These are phyloP conservation scores for Penicillium ucsense DNA, from an alignment of 495 filamentous ascomycete species.

Conservation along the genomic window DNA sequence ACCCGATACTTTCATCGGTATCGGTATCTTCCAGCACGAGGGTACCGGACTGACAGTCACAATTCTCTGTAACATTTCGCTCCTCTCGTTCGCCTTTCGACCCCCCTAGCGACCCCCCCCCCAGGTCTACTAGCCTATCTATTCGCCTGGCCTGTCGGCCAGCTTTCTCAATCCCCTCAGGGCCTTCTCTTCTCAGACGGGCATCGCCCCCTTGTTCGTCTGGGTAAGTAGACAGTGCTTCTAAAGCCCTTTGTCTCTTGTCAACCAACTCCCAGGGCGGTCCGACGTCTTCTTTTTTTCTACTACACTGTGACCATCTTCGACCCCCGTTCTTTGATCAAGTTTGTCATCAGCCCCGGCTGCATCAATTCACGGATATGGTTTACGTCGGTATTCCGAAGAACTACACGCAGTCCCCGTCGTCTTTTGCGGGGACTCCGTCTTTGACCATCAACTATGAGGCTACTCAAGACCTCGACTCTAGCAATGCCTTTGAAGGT, in stretches of 20 bases:
- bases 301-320: slow-evolving; percentile 10
- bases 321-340: slow-evolving; percentile 4
- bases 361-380: slow-evolving; percentile 52
- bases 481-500: slow-evolving; percentile 95
- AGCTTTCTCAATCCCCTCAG: slow-evolving; percentile 50
- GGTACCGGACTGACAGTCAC: slow-evolving; percentile 55
- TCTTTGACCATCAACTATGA: slow-evolving; percentile 95
- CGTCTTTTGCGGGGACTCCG: slow-evolving; percentile 64
- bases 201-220: slow-evolving; percentile 78
- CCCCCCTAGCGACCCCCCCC: slow-evolving; percentile 69
- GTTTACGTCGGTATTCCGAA: slow-evolving; percentile 69
- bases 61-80: slow-evolving; percentile 79
- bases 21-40: slow-evolving; percentile 76
- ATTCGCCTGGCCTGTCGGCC: slow-evolving; percentile 51
- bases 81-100: slow-evolving; percentile 64
- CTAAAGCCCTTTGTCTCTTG: slow-evolving; percentile 34
- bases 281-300: slow-evolving; percentile 10
- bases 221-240: slow-evolving; percentile 65
- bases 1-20: slow-evolving; percentile 82
- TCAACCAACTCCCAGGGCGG: slow-evolving; percentile 14
- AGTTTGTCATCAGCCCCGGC: slow-evolving; percentile 13
- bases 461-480: slow-evolving; percentile 88
- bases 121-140: slow-evolving; percentile 26
- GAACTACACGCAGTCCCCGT: slow-evolving; percentile 72
- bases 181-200: slow-evolving; percentile 92